Base-by-base conservation (phyloP, 257 asterid genomes). In the Penstemon barbatus region DNA sequence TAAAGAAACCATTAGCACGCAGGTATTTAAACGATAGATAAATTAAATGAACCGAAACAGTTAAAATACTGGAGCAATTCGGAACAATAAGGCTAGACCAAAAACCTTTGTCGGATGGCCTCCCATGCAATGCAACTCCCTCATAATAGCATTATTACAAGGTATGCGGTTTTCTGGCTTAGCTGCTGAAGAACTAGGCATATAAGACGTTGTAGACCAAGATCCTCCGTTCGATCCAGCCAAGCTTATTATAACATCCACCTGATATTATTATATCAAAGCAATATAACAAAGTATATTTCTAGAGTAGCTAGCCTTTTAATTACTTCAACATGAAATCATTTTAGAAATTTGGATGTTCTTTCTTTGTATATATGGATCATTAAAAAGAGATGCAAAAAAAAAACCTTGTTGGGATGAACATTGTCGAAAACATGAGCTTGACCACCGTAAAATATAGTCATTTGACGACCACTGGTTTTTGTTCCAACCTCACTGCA, bases 401-500 rank as follows among this genome's bases (percentile, higher is more conserved):
- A 25, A 25, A 25, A 58, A 38, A 92, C 98, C 97, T 92, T 89
- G 75, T 77, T 89, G 39, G 95, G 96, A 72, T 86, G 96, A 66
- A 92, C 96, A 63, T 81, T 82, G 84, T 92, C 98, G 56, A 92
- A 92, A 13, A 89, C 98, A 66, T 89, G 98, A 1, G 97, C 97
- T 79, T 92, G 98, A 72, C 98, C 98, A 49, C 90, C 90, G 8
- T 89, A 92, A 75, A 92, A 92, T 82, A 92, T 89, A 70, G 98
- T 89, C 98, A 92, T 92, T 68, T 92, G 97, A 65, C 89, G 76
- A 65, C 89, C 83, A 46, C 72, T 63, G 19, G 89, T 69, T 69
- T 78, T 79, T 8, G 75, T 52, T 74, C 89, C 91, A 33, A 77
- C 88, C 74, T 80, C 81, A 75, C 98, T 89, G 84, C 75, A 84